Evolutionary conservation across 2,329 filamentous ascomycete genomes (phyloP), one percentile per base, ranked within the genome.

Genomic region (Pyricularia grisea): DNA sequence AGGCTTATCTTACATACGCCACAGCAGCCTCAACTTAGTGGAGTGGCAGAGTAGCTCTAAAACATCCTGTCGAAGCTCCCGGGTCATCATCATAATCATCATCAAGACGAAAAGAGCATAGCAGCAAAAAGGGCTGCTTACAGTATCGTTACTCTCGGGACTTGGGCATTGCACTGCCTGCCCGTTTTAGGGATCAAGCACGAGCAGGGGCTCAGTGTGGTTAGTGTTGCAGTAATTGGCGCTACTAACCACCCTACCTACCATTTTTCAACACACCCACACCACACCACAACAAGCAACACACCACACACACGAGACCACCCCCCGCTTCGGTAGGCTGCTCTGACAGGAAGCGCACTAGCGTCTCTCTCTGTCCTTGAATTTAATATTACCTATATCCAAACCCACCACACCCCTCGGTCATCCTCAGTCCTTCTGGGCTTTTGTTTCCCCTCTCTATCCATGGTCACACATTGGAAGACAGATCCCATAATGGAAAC

Each of bases 401-500:
- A 23, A 20, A 31, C 65, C 33, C 33, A 31, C 64, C 28, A 66
- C 31, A 31, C 65, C 23, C 60, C 31, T 66, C 65, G 6, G 6
- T 10, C 42, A 55, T n/a, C 42, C 42, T n/a, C 42, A n/a, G 42
- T 55, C 42, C 42, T 33, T 23, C 64, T 23, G 42, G 42, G 42
- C 42, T n/a, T 55, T 55, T 55, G 42, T 55, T 55, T 11, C 23
- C 65, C n/a, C 3, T 23, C n/a, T 17, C 65, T 10, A 27, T 14
- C 27, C 27, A 70, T 71, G 72, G 71, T 70, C 31, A 72, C 72
- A n/a, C 58, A 69, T 67, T 74, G 73, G 72, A 73, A 71, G 70
- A 74, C 71, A 67, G 73, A 74, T 60, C 72, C 72, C 72, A 73
- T 74, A 73, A 74, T 70, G 72, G 75, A 76, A 71, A 71, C 73